Base-by-base conservation (phyloP, 176 grass and related monocot genomes). In the Aegilops umbellulata region DNA sequence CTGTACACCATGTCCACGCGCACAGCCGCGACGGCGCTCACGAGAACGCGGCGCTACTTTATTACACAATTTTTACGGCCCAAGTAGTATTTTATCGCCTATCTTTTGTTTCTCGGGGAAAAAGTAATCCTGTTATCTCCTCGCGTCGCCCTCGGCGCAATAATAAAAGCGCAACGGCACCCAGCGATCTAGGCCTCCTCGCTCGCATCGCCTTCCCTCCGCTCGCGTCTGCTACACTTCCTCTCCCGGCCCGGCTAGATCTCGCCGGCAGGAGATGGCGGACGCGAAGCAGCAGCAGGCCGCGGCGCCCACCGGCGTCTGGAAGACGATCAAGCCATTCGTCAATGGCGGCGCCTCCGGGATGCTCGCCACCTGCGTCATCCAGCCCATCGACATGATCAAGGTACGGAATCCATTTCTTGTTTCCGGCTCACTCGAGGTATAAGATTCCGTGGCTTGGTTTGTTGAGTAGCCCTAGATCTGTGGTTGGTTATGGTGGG, bases 351-450 rank as follows among this genome's bases (percentile, higher is more conserved):
- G 95, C 30, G 86, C 79, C 83, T 95, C 95, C 63, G 95, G 95
- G n/a, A 94, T 95, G 93, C 93, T 98, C 74, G 93, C 95, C 16
- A 98, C 93, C 82, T 98, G 95, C 93, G 89, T 98, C 62, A 98
- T 98, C 86, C 95, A 98, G 79, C 95, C 95, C 51, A 91, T 99
- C 85, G 97, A 99, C 72, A 99, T 96, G 97, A 63, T 99, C 88
- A 99, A 99, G 94, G 97, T 98, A 88, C 24, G 10, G 39, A 9
- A 22, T 20, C 58, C 25, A 67, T 19, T 31, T 51, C 41, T 39
- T 1, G 17, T 32, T 41, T 19, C 60, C 60, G 27, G 19, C 64
- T 31, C 39, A 13, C 42, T 68, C 63, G 36, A 4, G 32, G 10
- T 24, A 17, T 26, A 51, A 4, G 17, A 25, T 29, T 62, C 16